Percentiles rank a stretch among this genome's conserved stretches.
These are phyloP conservation scores for Pichia sp. DNA, from an alignment of 1,139 yeast genomes.

Conservation along the genomic window DNA sequence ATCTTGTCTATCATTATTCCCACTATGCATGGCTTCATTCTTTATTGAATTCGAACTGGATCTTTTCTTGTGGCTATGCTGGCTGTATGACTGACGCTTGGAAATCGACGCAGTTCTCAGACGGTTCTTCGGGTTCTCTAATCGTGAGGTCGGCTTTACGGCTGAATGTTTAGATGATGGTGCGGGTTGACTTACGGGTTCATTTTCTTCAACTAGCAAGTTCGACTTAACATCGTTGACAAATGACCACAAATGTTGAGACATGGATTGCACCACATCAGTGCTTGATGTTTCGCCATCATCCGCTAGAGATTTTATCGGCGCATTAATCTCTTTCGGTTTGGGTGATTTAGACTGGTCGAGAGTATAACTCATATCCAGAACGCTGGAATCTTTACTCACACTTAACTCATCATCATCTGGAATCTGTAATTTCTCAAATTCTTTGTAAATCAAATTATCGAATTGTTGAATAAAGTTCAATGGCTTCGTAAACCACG, in stretches of 20 bases:
- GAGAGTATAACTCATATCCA: slow-evolving; percentile 1
- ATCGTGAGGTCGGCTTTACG: not conserved
- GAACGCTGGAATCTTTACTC: not conserved
- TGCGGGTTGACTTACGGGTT: not conserved
- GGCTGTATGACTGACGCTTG: slow-evolving; percentile 27
- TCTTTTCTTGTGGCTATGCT: slow-evolving; percentile 22
- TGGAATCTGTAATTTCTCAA: slow-evolving; percentile 46
- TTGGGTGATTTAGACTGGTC: not conserved
- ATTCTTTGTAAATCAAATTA: slow-evolving; percentile 59
- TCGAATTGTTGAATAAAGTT: slow-evolving; percentile 65
- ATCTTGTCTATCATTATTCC: not conserved
- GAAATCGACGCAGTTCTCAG: slow-evolving; percentile 29
- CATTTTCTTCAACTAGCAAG: slow-evolving; percentile 20
- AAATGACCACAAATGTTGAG: slow-evolving; percentile 32
- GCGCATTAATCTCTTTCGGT: slow-evolving; percentile 23
- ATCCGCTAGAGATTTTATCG: slow-evolving; percentile 26
- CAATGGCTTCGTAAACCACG: slow-evolving; percentile 51
- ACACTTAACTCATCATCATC: slow-evolving; percentile 2
- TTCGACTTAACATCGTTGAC: slow-evolving; percentile 32
- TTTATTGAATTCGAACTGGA: slow-evolving; percentile 7
- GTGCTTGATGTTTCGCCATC: slow-evolving; percentile 9
- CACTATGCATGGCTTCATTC: not conserved
- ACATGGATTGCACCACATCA: slow-evolving; percentile 31
- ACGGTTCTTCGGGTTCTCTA: slow-evolving; percentile 9
- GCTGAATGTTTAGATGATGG: slow-evolving; percentile 1